phyloP scores from a whole-genome alignment of 2,329 filamentous ascomycete genomes.

The Cladobotryum mycophilum region DNA sequence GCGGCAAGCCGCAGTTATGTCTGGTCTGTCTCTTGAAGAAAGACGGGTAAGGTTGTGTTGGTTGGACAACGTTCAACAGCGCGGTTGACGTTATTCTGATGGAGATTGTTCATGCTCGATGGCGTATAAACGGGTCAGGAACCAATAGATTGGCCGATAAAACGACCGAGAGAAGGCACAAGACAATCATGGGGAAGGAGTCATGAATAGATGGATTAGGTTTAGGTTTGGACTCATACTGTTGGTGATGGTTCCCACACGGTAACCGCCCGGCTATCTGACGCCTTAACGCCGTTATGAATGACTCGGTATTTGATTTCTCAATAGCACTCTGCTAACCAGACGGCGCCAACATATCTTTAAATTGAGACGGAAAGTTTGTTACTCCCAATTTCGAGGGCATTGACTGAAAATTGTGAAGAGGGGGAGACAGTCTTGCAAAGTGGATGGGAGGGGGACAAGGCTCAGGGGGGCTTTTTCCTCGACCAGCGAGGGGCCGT shows the following conservation, averaged over 20 bases:
- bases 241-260: not conserved
- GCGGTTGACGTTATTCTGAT: too few relatives aligned
- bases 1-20: too few relatives aligned
- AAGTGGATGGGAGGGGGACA: not conserved
- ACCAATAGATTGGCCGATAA: not conserved
- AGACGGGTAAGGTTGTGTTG: too few relatives aligned
- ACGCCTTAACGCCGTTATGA: conserved; percentile 14
- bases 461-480: not conserved
- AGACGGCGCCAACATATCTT: not conserved
- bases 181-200: not conserved
- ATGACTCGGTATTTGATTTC: conserved; percentile 8
- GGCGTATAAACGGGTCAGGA: too few relatives aligned
- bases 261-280: conserved; percentile 14
- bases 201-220: not conserved
- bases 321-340: not conserved
- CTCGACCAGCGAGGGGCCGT: conserved; percentile 8
- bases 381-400: not conserved
- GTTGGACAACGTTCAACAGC: too few relatives aligned
- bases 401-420: not conserved
- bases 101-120: too few relatives aligned
- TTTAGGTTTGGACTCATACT: not conserved
- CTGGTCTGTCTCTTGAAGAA: too few relatives aligned
- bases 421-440: not conserved
- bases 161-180: not conserved
- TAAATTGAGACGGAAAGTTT: not conserved